phyloP scores from a whole-genome alignment of 352 stramenopile species.

The Globisporangium uncinulatum region DNA sequence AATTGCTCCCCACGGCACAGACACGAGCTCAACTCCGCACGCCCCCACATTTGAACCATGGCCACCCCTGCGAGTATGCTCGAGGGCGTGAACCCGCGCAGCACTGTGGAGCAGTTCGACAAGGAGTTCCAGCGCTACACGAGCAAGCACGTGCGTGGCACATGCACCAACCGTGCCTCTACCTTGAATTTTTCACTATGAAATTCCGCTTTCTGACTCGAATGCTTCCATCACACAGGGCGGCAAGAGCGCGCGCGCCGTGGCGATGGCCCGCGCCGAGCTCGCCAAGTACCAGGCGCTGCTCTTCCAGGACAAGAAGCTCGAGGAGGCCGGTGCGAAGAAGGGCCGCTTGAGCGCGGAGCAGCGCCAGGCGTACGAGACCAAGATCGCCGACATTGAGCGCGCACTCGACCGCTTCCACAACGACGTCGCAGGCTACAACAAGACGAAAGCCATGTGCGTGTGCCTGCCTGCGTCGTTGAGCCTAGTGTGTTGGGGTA shows the following conservation, averaged over 20 bases:
- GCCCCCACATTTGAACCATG: neutral
- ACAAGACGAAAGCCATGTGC: slow-evolving; percentile 74
- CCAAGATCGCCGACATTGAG: slow-evolving; percentile 66
- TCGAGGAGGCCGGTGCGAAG: slow-evolving; percentile 60
- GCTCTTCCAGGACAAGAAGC: slow-evolving; percentile 84
- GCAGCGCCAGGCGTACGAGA: slow-evolving; percentile 51
- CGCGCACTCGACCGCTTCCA: slow-evolving; percentile 76
- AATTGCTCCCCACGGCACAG: neutral
- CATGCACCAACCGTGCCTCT: neutral
- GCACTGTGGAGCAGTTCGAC: slow-evolving; percentile 70
- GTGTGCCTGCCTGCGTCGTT: slow-evolving; percentile 4
- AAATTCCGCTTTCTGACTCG: neutral
- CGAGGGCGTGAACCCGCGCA: slow-evolving; percentile 17
- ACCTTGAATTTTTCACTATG: neutral
- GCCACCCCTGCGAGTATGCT: slow-evolving; percentile 5
- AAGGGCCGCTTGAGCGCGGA: slow-evolving; percentile 51
- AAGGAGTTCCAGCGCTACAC: slow-evolving; percentile 85
- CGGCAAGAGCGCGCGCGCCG: slow-evolving; percentile 57
- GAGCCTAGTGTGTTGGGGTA: neutral
- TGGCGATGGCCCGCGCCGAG: slow-evolving; percentile 73
- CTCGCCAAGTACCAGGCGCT: slow-evolving; percentile 76
- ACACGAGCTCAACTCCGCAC: neutral
- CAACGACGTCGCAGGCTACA: slow-evolving; percentile 65
- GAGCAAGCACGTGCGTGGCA: slow-evolving; percentile 56
- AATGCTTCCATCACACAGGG: slow-evolving; percentile 20